Evolutionary conservation across 148 eudicot species (phyloP).

Genomic region (Rhododendron simsii): DNA sequence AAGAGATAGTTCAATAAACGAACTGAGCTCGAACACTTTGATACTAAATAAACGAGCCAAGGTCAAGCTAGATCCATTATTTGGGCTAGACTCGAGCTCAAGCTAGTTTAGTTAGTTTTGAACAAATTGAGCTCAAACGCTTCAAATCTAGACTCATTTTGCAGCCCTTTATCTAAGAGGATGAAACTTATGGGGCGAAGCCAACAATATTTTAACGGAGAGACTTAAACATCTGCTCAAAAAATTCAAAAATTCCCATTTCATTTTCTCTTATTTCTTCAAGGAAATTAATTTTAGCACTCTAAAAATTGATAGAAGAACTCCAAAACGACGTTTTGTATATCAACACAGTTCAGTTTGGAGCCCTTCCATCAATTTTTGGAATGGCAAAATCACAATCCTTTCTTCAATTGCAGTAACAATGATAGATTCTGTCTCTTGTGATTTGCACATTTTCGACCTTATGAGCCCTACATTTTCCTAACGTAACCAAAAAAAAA

Average conservation of each 20-base stretch:
- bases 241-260: background rate
- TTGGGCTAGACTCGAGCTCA: background rate
- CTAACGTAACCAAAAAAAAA: background rate
- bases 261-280: background rate
- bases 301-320: too few relatives aligned
- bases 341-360: too few relatives aligned
- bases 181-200: background rate
- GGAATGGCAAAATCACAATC: too few relatives aligned
- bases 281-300: background rate
- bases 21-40: background rate
- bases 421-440: background rate
- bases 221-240: background rate
- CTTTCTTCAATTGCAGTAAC: background rate
- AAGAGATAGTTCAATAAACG: background rate
- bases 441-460: background rate
- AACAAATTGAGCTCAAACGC: background rate
- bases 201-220: background rate
- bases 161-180: background rate
- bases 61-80: background rate
- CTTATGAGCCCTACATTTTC: background rate
- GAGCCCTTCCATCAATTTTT: too few relatives aligned
- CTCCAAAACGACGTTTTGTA: too few relatives aligned
- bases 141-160: background rate
- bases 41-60: background rate
- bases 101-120: background rate